Percentiles rank a stretch among this genome's conserved stretches.
phyloP scores from a whole-genome alignment of 2,329 filamentous ascomycete genomes.

The Coniella lustricola region DNA sequence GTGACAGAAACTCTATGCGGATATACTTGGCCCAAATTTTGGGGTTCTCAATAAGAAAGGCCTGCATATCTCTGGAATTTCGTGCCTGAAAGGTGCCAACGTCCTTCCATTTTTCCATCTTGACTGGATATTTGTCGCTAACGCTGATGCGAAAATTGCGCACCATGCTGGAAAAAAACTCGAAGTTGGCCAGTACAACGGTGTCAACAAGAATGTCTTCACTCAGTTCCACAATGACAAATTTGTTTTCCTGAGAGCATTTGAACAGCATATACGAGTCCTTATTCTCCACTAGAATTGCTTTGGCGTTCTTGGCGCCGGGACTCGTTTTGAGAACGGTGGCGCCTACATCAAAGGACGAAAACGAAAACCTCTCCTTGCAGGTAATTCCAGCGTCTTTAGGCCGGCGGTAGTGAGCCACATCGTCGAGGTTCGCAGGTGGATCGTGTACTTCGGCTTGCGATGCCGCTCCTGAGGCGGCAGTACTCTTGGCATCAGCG shows the following conservation, averaged over 20 bases:
- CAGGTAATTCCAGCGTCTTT: constrained; percentile 96
- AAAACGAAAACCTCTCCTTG: constrained; percentile 96
- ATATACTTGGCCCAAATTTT: constrained; percentile 94
- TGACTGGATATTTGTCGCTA: constrained; percentile 90
- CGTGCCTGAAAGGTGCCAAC: constrained; percentile 83
- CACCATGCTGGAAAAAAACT: constrained; percentile 98
- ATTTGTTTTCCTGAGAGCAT: constrained; percentile 82
- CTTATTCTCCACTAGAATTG: constrained; percentile 91
- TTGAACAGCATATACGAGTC: constrained; percentile 97
- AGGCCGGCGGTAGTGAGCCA: constrained; percentile 56
- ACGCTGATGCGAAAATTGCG: constrained; percentile 86
- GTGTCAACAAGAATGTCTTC: constrained; percentile 85
- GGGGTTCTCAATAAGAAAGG: constrained; percentile 89
- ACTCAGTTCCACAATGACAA: constrained; percentile 88
- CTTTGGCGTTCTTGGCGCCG: constrained; percentile 79
- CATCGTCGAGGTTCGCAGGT: constrained; percentile 39
- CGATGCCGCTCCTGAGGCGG: constrained; percentile 16
- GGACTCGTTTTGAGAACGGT: constrained; percentile 85
- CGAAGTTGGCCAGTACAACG: constrained; percentile 94
- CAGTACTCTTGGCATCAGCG: constrained; percentile 15
- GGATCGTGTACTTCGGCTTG: constrained; percentile 31
- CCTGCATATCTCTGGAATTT: constrained; percentile 89
- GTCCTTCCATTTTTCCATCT: constrained; percentile 84
- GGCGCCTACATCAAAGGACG: constrained; percentile 93
- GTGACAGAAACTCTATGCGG: constrained; percentile 81